A percentile compares a stretch with the other conserved stretches of the same genome.
These are phyloP conservation scores for Pseudognaphalium luteoalbum DNA, from an alignment of 129 eudicot species.

Conservation along the genomic window DNA sequence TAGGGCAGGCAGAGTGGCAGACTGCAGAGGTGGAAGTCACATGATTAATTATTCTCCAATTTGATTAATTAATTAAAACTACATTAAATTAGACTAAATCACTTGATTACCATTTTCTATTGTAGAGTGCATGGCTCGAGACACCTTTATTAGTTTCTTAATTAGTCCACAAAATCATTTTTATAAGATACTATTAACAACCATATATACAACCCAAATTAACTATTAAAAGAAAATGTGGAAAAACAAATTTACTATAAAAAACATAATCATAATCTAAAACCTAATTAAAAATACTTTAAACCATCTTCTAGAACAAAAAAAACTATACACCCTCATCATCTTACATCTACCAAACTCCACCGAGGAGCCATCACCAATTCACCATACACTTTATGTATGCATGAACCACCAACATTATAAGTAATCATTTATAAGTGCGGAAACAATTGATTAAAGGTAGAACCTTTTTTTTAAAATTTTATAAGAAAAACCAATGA, in stretches of 20 bases:
- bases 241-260: no score
- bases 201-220: not conserved
- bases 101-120: constrained; percentile 13
- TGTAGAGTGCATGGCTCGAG: constrained; percentile 52
- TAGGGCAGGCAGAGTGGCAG: not conserved
- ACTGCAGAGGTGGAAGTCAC: constrained; percentile 21
- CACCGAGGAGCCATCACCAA: not conserved
- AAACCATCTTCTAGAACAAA: not conserved
- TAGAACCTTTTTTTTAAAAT: not conserved
- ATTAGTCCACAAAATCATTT: constrained; percentile 11
- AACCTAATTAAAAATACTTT: not conserved
- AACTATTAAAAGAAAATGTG: not conserved
- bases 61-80: constrained; percentile 10
- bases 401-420: not conserved
- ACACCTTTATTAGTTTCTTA: constrained; percentile 25
- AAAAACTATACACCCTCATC: not conserved
- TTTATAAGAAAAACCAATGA: not conserved
- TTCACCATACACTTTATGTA: not conserved
- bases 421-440: not conserved
- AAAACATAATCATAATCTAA: not conserved
- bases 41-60: constrained; percentile 29
- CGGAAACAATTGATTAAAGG: not conserved
- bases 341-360: not conserved
- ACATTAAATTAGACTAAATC: constrained; percentile 14
- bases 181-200: not conserved